Base-by-base conservation (phyloP, 306 rosid genomes). In the Trifolium fragiferum region DNA sequence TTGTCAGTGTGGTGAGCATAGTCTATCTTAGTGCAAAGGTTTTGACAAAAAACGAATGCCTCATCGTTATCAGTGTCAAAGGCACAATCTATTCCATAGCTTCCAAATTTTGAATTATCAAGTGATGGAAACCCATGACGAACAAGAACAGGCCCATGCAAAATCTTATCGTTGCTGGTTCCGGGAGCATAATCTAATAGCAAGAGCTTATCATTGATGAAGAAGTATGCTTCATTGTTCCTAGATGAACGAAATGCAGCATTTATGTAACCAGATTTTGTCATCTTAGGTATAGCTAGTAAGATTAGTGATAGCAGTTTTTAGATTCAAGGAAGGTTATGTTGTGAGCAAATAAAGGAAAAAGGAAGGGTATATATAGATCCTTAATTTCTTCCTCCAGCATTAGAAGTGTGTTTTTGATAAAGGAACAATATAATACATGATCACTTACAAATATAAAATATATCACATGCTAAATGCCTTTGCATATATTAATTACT, bases 221-320 rank as follows among this genome's bases (percentile, higher is more conserved):
- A 57, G 5, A 57, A 57, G 63, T 57, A 57, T 20, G 55, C 55
- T 49, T 49, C 55, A n/a, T 49, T 49, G 21, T 15, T 49, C 20
- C 21, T n/a, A 2, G 55, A 49, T 6, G 55, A 49, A 49, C 55
- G 55, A 49, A 49, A 49, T 49, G 4, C 20, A n/a, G 55, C 55
- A 49, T 49, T 16, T 6, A 16, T 49, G 21, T 49, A 49, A 49
- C 55, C 55, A 2, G 55, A 49, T 49, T 49, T 49, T 16, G 55
- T 49, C 55, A 49, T 49, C 10, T 49, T 49, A 4, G 50, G 2
- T 44, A 44, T n/a, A n/a, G n/a, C n/a, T 44, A 11, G 50, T 44
- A 44, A 44, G 50, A 16, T 4, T 4, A 49, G n/a, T 49, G 55
- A 35, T 30, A 30, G 33, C 4, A 30, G 8, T 5, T 47, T 47